Base-by-base conservation (phyloP, 2,329 filamentous ascomycete species). In the Ambrosiella xylebori region DNA sequence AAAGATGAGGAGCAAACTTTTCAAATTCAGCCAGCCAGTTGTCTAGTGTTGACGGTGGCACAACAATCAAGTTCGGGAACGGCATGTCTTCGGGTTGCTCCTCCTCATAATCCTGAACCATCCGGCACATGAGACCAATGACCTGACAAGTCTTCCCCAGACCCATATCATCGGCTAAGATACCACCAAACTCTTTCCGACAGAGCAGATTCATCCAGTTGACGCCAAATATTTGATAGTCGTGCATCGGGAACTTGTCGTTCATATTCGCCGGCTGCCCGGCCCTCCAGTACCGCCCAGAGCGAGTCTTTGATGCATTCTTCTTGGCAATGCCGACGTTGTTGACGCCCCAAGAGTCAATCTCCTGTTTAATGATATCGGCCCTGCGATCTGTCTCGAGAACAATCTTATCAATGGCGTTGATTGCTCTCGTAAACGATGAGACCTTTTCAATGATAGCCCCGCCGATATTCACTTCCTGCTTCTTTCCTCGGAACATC, bases 101-200 rank as follows among this genome's bases (percentile, higher is more conserved):
- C 5, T 65, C 65, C 39, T 74, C 66, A 61, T 75, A 80, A 37
- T 79, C 79, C 65, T 89, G 81, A 13, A 86, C 81, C 35, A 98
- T 74, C 64, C 95, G 84, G 13, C 88, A 86, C 51, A 98, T 76
- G 65, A 98, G 88, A 0, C 88, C 83, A 64, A 98, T 95, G 61
- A 97, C 88, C 66, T 98, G 91, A 65, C 89, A 96, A 0, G 93
- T 98, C 74, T 98, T 98, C 51, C 93, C 93, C 45, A 91, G 74
- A 56, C 87, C 93, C 93, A 98, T 98, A 67, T 98, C 93, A 67
- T 98, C 93, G 1, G 93, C 93, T 15, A 98, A 75, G 59, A 98
- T 97, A 62, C 89, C 91, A 51, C 88, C 91, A 56, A 94, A 78
- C 36, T 82, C 77, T 59, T 86, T 82, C 56, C 83, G 77, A 71